Evolutionary conservation across 2,329 filamentous ascomycete species (phyloP).

Genomic region (Epichloe aotearoae): DNA sequence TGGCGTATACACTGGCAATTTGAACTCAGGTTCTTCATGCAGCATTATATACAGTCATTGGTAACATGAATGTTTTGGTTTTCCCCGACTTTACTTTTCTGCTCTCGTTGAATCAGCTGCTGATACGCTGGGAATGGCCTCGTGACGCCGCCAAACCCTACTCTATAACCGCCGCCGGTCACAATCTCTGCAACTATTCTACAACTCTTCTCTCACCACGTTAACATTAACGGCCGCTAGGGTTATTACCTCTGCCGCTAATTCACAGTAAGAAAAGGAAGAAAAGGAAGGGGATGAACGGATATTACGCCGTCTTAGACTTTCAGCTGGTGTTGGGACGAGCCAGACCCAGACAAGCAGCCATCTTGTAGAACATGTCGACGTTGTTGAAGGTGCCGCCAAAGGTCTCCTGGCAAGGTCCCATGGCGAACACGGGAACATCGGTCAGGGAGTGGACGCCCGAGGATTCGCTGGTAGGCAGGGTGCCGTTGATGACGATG

Average conservation of each 20-base stretch:
- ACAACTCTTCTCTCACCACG: slow-evolving; percentile 1
- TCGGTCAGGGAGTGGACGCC: slow-evolving; percentile 70
- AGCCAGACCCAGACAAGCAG: slow-evolving; percentile 49
- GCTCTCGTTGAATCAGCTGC: not conserved
- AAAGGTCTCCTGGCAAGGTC: slow-evolving; percentile 67
- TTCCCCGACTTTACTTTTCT: not conserved
- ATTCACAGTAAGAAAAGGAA: not conserved
- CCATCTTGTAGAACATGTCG: slow-evolving; percentile 64
- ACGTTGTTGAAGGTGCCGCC: slow-evolving; percentile 58
- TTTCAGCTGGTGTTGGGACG: slow-evolving; percentile 12
- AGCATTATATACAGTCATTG: not conserved
- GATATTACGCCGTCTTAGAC: slow-evolving; percentile 7
- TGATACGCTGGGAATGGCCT: not conserved
- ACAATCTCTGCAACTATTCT: slow-evolving; percentile 1
- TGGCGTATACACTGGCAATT: no score
- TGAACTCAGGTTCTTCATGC: no score
- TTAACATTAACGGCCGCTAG: not conserved
- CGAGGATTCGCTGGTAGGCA: slow-evolving; percentile 47
- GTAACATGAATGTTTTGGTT: not conserved
- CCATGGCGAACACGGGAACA: slow-evolving; percentile 64
- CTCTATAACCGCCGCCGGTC: not conserved
- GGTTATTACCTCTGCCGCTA: not conserved
- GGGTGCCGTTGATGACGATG: slow-evolving; percentile 62
- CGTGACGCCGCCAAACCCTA: not conserved
- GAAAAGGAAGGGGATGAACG: not conserved